These are phyloP conservation scores for Arthrinium puccinioides DNA, from an alignment of 2,329 filamentous ascomycete species.

Conservation along the genomic window DNA sequence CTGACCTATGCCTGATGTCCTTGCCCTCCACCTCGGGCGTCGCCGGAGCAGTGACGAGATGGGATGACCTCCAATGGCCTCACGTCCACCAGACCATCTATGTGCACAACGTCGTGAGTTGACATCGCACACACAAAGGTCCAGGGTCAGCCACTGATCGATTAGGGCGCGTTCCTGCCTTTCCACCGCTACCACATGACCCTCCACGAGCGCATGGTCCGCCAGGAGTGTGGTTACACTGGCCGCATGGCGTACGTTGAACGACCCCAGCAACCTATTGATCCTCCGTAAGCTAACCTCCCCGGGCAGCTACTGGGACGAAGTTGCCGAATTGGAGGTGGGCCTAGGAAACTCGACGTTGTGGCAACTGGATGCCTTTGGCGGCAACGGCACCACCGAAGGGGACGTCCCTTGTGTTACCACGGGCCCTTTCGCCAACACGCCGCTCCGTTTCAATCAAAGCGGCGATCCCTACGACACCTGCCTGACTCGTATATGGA, in stretches of 20 bases:
- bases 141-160: too few species aligned
- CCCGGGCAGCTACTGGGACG: background rate
- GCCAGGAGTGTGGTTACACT: background rate
- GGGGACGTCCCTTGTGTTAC: background rate
- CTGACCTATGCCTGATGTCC: conserved; percentile 4
- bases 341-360: too few species aligned
- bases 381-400: background rate
- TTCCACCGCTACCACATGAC: background rate
- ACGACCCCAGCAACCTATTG: background rate
- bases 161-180: background rate
- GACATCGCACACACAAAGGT: too few species aligned
- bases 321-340: background rate
- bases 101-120: background rate
- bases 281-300: too few species aligned
- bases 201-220: background rate
- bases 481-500: background rate
- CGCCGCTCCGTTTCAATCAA: background rate
- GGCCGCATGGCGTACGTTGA: background rate
- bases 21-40: background rate
- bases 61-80: conserved; percentile 1
- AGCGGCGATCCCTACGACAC: background rate
- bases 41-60: background rate
- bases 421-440: background rate
- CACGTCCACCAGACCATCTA: background rate
- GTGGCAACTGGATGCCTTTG: too few species aligned